Evolutionary conservation across 331 rosid genomes (phyloP), one percentile per base, ranked within the genome.

Genomic region (Pyrus hybrid): DNA sequence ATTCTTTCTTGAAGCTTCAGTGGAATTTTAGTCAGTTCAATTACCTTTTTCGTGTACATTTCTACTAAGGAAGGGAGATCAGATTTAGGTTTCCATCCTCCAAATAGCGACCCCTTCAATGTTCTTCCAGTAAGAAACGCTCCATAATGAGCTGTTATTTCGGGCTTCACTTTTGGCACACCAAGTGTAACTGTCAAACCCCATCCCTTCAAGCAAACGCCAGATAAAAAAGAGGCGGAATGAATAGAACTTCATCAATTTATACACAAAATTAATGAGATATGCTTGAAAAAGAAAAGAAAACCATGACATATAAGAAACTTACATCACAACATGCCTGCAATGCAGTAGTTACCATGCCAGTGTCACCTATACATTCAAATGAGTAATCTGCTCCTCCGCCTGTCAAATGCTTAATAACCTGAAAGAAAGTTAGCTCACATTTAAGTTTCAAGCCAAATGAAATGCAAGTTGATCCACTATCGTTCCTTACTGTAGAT

Each of bases 21-120:
- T 70, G 65, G 54, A 71, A 33, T 72, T 72, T 68, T 67, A 33
- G 69, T 68, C 23, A 12, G 18, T 10, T 51, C 57, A 18, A 28
- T 84, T 83, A 92, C 99, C 97, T 94, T 94, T 53, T 85, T 89
- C 25, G 75, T 72, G 80, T 92, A 94, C 89, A 90, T 92, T 75
- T 92, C 97, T 26, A 94, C 91, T 66, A 94, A 79, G 37, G 91
- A 89, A 76, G 99, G 99, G 20, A 94, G 88, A 81, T 92, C 92
- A 61, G 99, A 86, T 87, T 94, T 94, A 37, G 99, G 99, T 80
- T 82, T 94, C 99, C 97, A 94, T 79, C 99, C 99, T 73, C 99
- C 99, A 84, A 87, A 90, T 61, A 92, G 81, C 68, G 97, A 72
- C 41, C 99, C 99, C 83, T 88, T 92, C 80, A 94, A 86, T 67